Evolutionary conservation across 352 stramenopile genomes (phyloP).

Genomic region (Blastocystis sp.): DNA sequence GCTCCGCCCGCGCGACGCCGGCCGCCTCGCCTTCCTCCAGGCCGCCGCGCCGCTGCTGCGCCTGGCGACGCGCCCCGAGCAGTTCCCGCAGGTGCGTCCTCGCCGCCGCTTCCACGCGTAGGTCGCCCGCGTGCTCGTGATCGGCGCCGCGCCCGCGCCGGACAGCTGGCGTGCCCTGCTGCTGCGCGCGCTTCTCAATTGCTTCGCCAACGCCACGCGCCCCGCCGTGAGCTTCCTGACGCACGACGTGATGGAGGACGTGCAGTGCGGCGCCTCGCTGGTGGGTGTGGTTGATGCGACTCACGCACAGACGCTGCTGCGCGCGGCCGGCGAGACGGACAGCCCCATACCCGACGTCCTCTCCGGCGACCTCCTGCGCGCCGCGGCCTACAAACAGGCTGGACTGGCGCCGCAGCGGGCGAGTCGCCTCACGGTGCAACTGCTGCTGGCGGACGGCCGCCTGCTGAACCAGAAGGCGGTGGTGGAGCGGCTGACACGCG

Average conservation of each 20-base stretch:
- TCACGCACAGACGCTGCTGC: neutral
- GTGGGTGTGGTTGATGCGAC: neutral
- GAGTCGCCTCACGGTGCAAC: neutral
- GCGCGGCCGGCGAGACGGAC: too few relatives aligned
- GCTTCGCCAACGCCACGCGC: neutral
- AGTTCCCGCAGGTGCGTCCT: conserved; percentile 30
- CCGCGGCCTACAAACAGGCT: neutral
- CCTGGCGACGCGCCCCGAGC: conserved; percentile 19
- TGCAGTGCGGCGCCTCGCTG: neutral
- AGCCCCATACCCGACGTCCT: neutral
- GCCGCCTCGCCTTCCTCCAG: conserved; percentile 37
- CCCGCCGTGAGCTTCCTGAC: neutral
- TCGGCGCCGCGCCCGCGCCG: too few relatives aligned
- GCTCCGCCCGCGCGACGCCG: conserved; percentile 14
- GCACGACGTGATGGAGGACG: neutral
- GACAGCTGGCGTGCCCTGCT: neutral
- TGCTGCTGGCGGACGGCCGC: too few relatives aligned
- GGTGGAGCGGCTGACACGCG: neutral
- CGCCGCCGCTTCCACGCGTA: neutral
- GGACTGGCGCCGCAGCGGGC: neutral
- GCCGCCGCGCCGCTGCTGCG: neutral
- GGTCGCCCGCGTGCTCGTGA: neutral
- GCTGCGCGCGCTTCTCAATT: neutral
- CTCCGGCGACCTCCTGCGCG: conserved; percentile 3
- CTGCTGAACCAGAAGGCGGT: neutral